Base-by-base conservation (phyloP, 768 basidiomycete genomes). In the Naganishia vaughanmartiniae region DNA sequence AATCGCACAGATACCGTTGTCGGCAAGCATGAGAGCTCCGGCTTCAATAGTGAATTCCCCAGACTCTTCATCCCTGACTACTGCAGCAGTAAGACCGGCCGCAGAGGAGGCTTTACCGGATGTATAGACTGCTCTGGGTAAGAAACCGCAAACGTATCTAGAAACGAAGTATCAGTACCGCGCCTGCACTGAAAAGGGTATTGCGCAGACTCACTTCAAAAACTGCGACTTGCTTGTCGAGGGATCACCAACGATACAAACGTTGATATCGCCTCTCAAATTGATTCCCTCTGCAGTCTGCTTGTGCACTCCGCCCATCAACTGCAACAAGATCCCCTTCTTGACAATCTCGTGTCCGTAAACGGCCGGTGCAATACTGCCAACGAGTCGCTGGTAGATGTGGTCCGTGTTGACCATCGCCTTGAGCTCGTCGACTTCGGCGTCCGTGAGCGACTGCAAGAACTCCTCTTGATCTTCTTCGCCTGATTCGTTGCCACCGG, bases 41-140 rank as follows among this genome's bases (percentile, higher is more conserved):
- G 96, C 96, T 83, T 99, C 96, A 77, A 98, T 98, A 0, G 96
- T 98, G 83, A 98, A 99, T 79, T 99, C 96, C 17, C 96, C 96
- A 0, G 94, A 95, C 82, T 98, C 96, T 82, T 98, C 95, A 76
- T 99, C 96, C 77, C 90, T 93, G 71, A 98, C 95, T 0, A 99
- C 96, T 1, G 95, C 95, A 6, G 96, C 96, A 0, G 96, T 99
- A 28, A 99, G 86, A 90, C 96, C 96, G 33, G 95, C 96, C 0
- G 96, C 96, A 1, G 95, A 94, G 1, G 96, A 98, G 0, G 95
- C 96, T 82, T 99, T 98, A n/a, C 96, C 96, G 0, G 95, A 97
- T 0, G 96, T 98, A 81, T 98, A 98, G 10, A 98, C 94, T 1
- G 95, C 92, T 30, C 96, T 92, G 69, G 95, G 96, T 1, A 97